Evolutionary conservation across 2,329 filamentous ascomycete genomes (phyloP).

Genomic region (Neocatenulostroma microsporum): DNA sequence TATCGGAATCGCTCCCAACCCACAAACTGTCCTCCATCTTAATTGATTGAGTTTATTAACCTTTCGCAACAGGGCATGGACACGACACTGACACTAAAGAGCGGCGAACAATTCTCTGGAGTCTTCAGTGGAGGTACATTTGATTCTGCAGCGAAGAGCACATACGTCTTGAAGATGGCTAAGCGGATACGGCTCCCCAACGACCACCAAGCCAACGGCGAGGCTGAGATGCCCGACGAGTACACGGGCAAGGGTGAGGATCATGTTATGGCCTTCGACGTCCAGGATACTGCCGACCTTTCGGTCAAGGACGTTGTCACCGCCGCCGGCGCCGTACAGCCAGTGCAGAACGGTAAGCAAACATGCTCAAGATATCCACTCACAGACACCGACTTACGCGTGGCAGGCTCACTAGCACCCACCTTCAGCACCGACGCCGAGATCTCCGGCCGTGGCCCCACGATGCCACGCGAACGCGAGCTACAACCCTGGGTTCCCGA

Average conservation of each 20-base stretch:
- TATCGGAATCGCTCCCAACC: no score
- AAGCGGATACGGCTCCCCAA: constrained; percentile 41
- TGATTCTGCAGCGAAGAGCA: constrained; percentile 42
- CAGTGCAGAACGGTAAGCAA: constrained; percentile 51
- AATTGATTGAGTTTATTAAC: no score
- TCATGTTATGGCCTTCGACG: constrained; percentile 52
- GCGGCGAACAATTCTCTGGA: constrained; percentile 54
- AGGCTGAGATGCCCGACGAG: constrained; percentile 31
- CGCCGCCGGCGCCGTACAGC: constrained; percentile 43
- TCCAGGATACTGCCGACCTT: constrained; percentile 53
- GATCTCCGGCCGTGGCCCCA: constrained; percentile 63
- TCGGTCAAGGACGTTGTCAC: constrained; percentile 47
- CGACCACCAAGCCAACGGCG: constrained; percentile 41
- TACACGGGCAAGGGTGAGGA: constrained; percentile 43
- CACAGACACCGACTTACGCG: no score
- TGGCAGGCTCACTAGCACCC: constrained; percentile 48
- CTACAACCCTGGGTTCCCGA: constrained; percentile 76
- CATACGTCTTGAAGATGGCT: constrained; percentile 59
- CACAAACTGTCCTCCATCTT: no score
- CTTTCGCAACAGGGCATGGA: constrained; percentile 54
- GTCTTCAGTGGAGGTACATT: constrained; percentile 52
- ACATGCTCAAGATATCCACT: no score
- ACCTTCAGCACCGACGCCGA: constrained; percentile 81
- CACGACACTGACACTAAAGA: constrained; percentile 50
- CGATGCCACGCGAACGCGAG: constrained; percentile 58